Evolutionary conservation across 2,329 filamentous ascomycete species (phyloP), one percentile per base, ranked within the genome.

Genomic region (Cadophora gregata): DNA sequence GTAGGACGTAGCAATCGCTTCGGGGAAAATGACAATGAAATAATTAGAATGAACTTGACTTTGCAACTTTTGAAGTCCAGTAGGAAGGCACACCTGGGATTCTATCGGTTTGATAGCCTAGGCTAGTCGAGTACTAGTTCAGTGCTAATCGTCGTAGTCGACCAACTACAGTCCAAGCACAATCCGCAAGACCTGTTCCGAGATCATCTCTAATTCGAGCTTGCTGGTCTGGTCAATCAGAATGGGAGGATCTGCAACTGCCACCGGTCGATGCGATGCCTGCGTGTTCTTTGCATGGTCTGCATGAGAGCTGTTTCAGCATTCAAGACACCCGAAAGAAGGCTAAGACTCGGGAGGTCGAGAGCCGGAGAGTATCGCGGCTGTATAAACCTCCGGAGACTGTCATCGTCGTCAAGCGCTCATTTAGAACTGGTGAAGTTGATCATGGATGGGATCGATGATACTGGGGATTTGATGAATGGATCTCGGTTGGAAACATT

Each of bases 261-360:
- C 38, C 10, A 66, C 50, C 21, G 24, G n/a, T 51, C 56, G 61
- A 63, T 31, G 25, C 51, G 61, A 3, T 19, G 21, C 16, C 42
- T 31, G 47, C 60, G 42, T 36, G n/a, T 62, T 66, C 64, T 63
- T 59, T 66, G 59, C 60, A 59, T 53, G 42, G 38, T 42, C 38
- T 42, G 38, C 38, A 42, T 42, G 38, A 66, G 55, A 33, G 29
- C 38, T n/a, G 64, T 66, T 66, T 66, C 64, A 63, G 25, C 16
- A 42, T 36, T 50, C 51, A 31, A 48, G 51, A 64, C 50, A 59
- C 62, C 53, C 33, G 36, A 48, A 27, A 38, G 55, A 24, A 27
- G 50, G 62, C 62, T 53, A 64, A 64, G 62, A 33, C 48, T 53
- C 61, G 61, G 61, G 33, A 27, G 38, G n/a, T 63, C 48, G 21